Conservation (phyloP, 768 basidiomycete genomes). For the Boletus fagicola region DNA sequence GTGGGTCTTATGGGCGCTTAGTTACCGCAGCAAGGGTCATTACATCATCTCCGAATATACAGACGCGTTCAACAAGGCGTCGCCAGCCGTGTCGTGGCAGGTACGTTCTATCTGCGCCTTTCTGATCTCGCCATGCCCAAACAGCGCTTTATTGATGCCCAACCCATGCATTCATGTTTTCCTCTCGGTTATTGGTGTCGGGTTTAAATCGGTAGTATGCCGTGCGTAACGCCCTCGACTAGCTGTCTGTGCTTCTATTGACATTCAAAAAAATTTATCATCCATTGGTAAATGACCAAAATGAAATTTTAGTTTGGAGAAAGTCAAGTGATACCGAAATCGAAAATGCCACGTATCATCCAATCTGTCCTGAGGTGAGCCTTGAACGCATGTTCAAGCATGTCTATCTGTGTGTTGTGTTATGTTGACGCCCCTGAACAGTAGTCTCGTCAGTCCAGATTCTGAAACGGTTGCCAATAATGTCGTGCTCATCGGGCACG, state of each 20-base stretch:
- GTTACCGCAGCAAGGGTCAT: constrained; percentile 54
- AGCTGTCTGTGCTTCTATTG: background rate
- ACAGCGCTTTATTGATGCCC: constrained; percentile 17
- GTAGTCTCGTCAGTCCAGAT: constrained; percentile 73
- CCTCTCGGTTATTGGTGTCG: background rate
- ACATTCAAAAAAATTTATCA: constrained; percentile 1
- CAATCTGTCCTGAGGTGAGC: constrained; percentile 69
- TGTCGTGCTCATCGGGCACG: constrained; percentile 71
- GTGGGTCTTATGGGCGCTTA: constrained; percentile 2
- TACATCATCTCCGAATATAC: constrained; percentile 70
- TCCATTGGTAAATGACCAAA: background rate
- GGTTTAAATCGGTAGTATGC: constrained; percentile 48
- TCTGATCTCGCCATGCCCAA: constrained; percentile 11
- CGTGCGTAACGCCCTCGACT: constrained; percentile 40
- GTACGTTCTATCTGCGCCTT: constrained; percentile 41
- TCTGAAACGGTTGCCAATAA: constrained; percentile 68
- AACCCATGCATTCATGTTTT: background rate
- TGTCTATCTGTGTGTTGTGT: background rate
- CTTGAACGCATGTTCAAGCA: background rate
- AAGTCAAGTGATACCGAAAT: constrained; percentile 64
- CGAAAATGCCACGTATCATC: constrained; percentile 68
- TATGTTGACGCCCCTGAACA: constrained; percentile 29
- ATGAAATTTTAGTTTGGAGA: constrained; percentile 63
- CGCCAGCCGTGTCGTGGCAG: constrained; percentile 70
- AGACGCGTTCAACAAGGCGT: constrained; percentile 61